Base-by-base conservation (phyloP, 495 filamentous ascomycete species). In the Xylaria nigripes region DNA sequence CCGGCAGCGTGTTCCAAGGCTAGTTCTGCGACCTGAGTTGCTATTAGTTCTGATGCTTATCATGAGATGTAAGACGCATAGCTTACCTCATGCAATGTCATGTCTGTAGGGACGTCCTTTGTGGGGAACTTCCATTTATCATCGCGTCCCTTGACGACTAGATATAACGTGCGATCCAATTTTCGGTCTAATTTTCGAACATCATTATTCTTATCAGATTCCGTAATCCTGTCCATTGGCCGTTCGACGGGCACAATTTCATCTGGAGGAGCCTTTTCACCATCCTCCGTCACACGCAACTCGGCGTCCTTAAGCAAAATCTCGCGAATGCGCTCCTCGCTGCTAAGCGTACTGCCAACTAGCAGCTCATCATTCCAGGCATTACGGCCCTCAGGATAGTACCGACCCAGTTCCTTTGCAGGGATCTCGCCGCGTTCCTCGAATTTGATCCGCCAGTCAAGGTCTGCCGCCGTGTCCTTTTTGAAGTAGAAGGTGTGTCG, bases 401-500 rank as follows among this genome's bases (percentile, higher is more conserved):
- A 99, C 23, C 81, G 77, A 25, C 91, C 91, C 59, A 95, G 84
- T 66, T 96, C 91, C 61, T 86, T 81, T 34, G 88, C 86, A 1
- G 87, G 71, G 34, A 87, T 86, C 48, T 67, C 61, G 60, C 81
- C 78, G 34, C 89, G 82, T 61, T 87, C 83, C 60, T 78, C 77
- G 41, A 86, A 76, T 71, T 96, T 95, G 63, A 86, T 79, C 70
- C 92, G 87, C 89, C 89, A 97, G 70, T 96, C 93, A 22, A 86
- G 73, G 60, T 95, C 89, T 6, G 80, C 74, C 0, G 89, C 84
- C 0, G 91, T 94, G 61, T 86, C 89, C 58, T 84, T 85, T 77
- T 94, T 95, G 85, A 90, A 95, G 79, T 95, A 99, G 72, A 96
- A 93, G 68, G 87, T 90, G 48, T 86, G 81, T 16, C 85, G 86